Percentiles rank a stretch among this genome's conserved stretches.
phyloP scores from a whole-genome alignment of 2,329 filamentous ascomycete genomes.

The Chalaropsis thielavioides region DNA sequence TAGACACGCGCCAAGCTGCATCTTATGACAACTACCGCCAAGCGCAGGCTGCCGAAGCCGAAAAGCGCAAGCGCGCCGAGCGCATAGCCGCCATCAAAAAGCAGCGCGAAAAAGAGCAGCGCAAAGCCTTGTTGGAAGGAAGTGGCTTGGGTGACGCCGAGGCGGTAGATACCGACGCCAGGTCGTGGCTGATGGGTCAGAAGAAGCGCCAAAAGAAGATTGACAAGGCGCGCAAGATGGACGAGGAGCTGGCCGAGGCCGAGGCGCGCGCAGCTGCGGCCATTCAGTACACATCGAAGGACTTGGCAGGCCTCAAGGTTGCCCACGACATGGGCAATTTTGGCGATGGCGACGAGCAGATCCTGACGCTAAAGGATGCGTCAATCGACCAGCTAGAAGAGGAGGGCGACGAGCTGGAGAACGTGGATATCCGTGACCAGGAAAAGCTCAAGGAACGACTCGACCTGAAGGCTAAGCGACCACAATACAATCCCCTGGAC shows the following conservation, averaged over 20 bases:
- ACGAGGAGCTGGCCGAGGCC: conserved; percentile 65
- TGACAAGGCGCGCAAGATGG: conserved; percentile 54
- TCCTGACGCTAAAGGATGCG: conserved; percentile 87
- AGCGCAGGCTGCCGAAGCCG: conserved; percentile 53
- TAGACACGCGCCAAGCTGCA: conserved; percentile 64
- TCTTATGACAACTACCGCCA: conserved; percentile 59
- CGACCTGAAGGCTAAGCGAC: conserved; percentile 78
- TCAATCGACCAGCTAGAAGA: conserved; percentile 66
- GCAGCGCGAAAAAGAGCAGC: conserved; percentile 69
- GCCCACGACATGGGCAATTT: conserved; percentile 75
- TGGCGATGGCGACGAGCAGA: conserved; percentile 62
- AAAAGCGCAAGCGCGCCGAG: conserved; percentile 65
- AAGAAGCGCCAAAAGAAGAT: conserved; percentile 94
- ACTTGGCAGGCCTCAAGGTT: conserved; percentile 81
- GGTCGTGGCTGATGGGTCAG: conserved; percentile 72
- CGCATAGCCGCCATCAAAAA: conserved; percentile 73
- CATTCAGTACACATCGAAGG: conserved; percentile 63
- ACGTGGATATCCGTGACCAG: conserved; percentile 53
- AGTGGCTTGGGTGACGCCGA: conserved; percentile 65
- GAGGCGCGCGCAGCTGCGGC: conserved; percentile 51
- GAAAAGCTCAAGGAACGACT: conserved; percentile 63
- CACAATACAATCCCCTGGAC: conserved; percentile 74
- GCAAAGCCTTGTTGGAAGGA: conserved; percentile 62
- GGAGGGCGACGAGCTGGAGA: conserved; percentile 81
- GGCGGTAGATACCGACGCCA: conserved; percentile 62